phyloP scores from a whole-genome alignment of 495 filamentous ascomycete species.

The Pseudevernia furfuracea region DNA sequence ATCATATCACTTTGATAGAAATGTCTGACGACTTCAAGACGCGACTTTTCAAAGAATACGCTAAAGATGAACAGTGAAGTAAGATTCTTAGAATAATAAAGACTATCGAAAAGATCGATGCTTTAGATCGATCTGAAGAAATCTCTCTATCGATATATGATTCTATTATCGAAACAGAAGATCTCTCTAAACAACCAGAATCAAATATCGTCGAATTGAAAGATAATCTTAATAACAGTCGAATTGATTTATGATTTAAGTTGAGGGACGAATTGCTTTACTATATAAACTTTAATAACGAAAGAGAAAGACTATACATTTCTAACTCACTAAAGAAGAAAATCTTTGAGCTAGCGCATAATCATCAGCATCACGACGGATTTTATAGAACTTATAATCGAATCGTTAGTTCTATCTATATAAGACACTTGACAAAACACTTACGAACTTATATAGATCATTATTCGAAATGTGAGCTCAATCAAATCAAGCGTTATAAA shows the following conservation, averaged over 20 bases:
- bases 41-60: neutral
- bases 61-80: neutral
- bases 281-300: neutral
- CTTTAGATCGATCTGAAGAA: neutral
- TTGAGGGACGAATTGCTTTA: neutral
- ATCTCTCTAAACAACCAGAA: neutral
- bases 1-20: neutral
- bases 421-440: neutral
- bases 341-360: neutral
- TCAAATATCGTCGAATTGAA: neutral
- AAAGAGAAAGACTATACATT: neutral
- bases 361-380: neutral
- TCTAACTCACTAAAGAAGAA: neutral
- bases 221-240: neutral
- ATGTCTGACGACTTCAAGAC: neutral
- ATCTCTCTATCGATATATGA: neutral
- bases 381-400: neutral
- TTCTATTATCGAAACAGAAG: too few species aligned
- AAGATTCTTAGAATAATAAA: neutral
- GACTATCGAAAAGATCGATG: neutral
- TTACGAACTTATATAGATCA: neutral
- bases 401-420: neutral
- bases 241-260: neutral
- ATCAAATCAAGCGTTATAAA: neutral
- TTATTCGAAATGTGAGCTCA: neutral